A percentile compares a stretch with the other conserved stretches of the same genome.
Conservation (phyloP, 352 stramenopile genomes). For the Phytophthora palmivora region DNA sequence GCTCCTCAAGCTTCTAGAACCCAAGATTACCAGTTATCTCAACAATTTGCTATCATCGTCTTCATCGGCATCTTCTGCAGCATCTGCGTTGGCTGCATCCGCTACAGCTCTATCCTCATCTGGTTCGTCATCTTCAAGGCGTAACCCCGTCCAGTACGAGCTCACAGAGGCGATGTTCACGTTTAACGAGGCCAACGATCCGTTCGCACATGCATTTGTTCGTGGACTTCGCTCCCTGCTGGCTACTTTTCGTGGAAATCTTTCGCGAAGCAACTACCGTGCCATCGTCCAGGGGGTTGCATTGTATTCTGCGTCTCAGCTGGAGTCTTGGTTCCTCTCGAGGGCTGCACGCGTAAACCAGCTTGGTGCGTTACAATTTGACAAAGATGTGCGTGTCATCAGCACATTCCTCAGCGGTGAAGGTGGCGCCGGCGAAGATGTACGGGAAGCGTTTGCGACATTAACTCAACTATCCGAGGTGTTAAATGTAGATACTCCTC, state of each 20-base stretch:
- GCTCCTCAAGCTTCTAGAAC: slow-evolving; percentile 76
- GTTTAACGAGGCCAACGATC: slow-evolving; percentile 89
- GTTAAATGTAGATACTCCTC: slow-evolving; percentile 73
- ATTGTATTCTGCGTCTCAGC: slow-evolving; percentile 43
- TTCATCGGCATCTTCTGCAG: slow-evolving; percentile 42
- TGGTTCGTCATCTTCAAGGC: slow-evolving; percentile 31
- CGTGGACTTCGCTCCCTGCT: slow-evolving; percentile 64
- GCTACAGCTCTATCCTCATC: slow-evolving; percentile 40
- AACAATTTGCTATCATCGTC: slow-evolving; percentile 53
- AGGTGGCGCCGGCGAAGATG: slow-evolving; percentile 53
- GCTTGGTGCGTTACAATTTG: slow-evolving; percentile 85
- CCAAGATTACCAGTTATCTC: slow-evolving; percentile 67
- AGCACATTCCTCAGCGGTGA: slow-evolving; percentile 63
- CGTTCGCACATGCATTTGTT: slow-evolving; percentile 83
- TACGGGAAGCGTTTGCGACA: slow-evolving; percentile 60
- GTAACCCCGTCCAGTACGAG: slow-evolving; percentile 73
- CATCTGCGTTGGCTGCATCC: slow-evolving; percentile 40
- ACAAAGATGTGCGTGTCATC: slow-evolving; percentile 87
- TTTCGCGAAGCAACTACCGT: slow-evolving; percentile 71
- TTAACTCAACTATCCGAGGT: slow-evolving; percentile 77
- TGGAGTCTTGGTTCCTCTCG: slow-evolving; percentile 74
- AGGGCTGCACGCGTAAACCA: slow-evolving; percentile 74
- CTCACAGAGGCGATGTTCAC: slow-evolving; percentile 89
- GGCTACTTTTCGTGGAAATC: slow-evolving; percentile 48
- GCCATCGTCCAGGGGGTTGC: slow-evolving; percentile 61